These are phyloP conservation scores for Paramarasmius palmivorus DNA, from an alignment of 1,284 basidiomycete genomes.

Conservation along the genomic window DNA sequence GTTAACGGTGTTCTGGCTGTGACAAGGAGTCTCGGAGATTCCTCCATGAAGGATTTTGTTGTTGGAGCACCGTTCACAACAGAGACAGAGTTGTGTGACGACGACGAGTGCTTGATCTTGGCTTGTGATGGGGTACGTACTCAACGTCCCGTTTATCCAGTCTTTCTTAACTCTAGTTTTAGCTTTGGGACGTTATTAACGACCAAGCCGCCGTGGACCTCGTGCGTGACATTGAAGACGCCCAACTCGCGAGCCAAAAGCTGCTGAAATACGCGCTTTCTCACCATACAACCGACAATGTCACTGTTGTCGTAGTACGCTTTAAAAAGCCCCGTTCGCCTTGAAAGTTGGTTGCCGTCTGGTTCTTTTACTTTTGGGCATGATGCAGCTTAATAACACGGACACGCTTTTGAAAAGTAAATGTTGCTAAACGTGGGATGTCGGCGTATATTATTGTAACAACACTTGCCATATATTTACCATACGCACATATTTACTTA, in stretches of 20 bases:
- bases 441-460: not conserved
- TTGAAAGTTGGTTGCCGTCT: constrained; percentile 1
- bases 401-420: too few relatives aligned
- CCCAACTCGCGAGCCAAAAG: constrained; percentile 79
- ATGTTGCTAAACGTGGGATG: too few relatives aligned
- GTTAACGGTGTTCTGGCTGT: constrained; percentile 98
- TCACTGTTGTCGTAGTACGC: constrained; percentile 77
- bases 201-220: constrained; percentile 94
- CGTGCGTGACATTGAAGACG: constrained; percentile 72
- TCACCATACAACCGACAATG: constrained; percentile 91
- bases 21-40: constrained; percentile 94
- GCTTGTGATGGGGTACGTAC: constrained; percentile 94
- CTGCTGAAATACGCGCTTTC: constrained; percentile 86
- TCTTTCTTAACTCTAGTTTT: constrained; percentile 17
- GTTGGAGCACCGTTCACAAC: constrained; percentile 98
- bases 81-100: constrained; percentile 86
- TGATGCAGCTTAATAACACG: not conserved
- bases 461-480: not conserved
- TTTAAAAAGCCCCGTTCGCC: constrained; percentile 49
- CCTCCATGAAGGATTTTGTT: constrained; percentile 99
- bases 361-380: not conserved
- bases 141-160: constrained; percentile 5
- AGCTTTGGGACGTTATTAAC: constrained; percentile 97
- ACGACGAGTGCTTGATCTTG: constrained; percentile 94
- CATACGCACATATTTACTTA: not conserved